Evolutionary conservation across 179 eudicot genomes (phyloP).

Genomic region (Sideroxylon spinosum): DNA sequence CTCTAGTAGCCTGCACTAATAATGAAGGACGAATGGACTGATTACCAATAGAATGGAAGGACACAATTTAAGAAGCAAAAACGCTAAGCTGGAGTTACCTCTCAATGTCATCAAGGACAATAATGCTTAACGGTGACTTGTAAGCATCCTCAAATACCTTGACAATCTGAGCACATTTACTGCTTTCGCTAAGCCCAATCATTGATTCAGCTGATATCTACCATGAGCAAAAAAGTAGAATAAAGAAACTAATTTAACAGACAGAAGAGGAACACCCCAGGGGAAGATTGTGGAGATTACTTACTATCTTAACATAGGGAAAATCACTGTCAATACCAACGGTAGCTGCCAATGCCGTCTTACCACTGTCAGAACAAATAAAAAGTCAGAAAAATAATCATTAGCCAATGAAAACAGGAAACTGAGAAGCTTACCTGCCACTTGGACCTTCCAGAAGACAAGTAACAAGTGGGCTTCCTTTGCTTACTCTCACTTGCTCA

Average conservation of each 20-base stretch:
- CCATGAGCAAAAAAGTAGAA: neutral
- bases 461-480: slow-evolving; percentile 90
- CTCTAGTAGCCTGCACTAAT: slow-evolving; percentile 65
- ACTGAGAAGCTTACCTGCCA: slow-evolving; percentile 59
- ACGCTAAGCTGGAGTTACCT: slow-evolving; percentile 37
- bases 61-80: neutral
- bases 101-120: slow-evolving; percentile 94
- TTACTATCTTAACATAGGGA: slow-evolving; percentile 96
- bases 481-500: slow-evolving; percentile 94
- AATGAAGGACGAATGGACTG: neutral
- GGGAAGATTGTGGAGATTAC: slow-evolving; percentile 23
- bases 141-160: slow-evolving; percentile 99
- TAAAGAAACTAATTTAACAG: slow-evolving; percentile 6
- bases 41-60: slow-evolving; percentile 9
- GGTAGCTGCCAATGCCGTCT: slow-evolving; percentile 95
- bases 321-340: slow-evolving; percentile 95
- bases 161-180: slow-evolving; percentile 88
- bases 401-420: slow-evolving; percentile 7
- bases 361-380: slow-evolving; percentile 57
- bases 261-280: neutral
- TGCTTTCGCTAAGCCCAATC: slow-evolving; percentile 94
- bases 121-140: slow-evolving; percentile 81
- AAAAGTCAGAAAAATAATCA: slow-evolving; percentile 7
- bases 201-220: slow-evolving; percentile 96
- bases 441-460: slow-evolving; percentile 96